Evolutionary conservation across 1,139 yeast species (phyloP), one percentile per base, ranked within the genome.

Genomic region (Kodamaea derodonti): DNA sequence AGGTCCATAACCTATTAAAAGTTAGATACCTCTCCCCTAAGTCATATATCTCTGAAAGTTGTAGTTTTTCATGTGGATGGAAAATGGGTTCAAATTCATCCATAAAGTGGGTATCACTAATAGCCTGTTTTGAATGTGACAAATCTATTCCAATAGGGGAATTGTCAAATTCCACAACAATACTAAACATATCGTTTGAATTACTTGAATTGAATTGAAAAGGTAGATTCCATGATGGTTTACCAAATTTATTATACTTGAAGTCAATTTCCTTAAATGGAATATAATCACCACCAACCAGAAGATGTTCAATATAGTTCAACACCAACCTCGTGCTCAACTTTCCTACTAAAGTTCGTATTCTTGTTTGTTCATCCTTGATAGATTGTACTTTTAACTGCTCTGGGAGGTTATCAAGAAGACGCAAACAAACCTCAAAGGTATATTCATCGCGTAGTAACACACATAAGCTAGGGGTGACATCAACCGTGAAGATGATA

Each of bases 1-100:
- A 52, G 0, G 92, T 81, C 94, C 92, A 84, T 23, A 72, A 63
- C 33, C 75, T 77, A 22, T 80, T 75, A 50, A 72, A 78, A 3
- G 41, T 37, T 9, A 43, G 49, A 43, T 68, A 68, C 30, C 60
- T 34, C 2, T 37, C 16, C 1, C 39, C 31, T 2, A 38, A 10
- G 26, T 52, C 53, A 0, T 30, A 29, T 3, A 52, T 38, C 1
- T 10, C 24, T 10, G 39, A 36, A 16, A 80, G 42, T 14, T 57
- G 49, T 2, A 35, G 37, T 8, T 51, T 47, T 48, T 82, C 90
- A 0, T 33, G 28, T 0, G 41, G 42, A 22, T 70, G 61, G 42
- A 82, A 80, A 2, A 81, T 72, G 9, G 67, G 78, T 17, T 48
- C 46, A 43, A 78, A 80, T 23, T 74, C 67, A 0, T 48, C 52